Evolutionary conservation across 2,329 filamentous ascomycete species (phyloP), one percentile per base, ranked within the genome.

Genomic region (Colletotrichum limetticola): DNA sequence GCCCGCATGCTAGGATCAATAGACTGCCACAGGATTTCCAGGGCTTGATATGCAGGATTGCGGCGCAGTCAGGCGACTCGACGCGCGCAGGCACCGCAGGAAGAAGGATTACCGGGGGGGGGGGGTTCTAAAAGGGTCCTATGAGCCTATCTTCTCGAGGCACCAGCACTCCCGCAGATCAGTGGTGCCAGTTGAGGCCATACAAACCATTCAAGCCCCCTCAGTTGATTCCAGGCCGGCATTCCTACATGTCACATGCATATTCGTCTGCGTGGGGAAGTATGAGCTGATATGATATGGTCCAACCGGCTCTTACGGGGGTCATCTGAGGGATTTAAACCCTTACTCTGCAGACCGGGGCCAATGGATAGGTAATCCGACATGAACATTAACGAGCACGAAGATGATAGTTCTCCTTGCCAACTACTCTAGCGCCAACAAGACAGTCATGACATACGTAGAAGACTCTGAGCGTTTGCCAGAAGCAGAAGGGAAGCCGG

Each of bases 301-400:
- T 16, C 26, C 57, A 61, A 9, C 49, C 68, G 22, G 63, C 60
- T 24, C n/a, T n/a, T 26, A 61, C 56, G 63, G 42, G 57, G 57
- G 57, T 53, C 64, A 35, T 32, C 11, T 71, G 68, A 68, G 68
- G 68, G 26, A 71, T 71, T 71, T 68, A 62, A 53, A 60, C 24
- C n/a, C 19, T 22, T 26, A 49, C 35, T 30, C 19, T 16, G 9
- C n/a, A 35, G 42, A n/a, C 42, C 19, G 42, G 42, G n/a, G 5
- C 52, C 66, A 49, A 37, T 37, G 55, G 59, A 46, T 46, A 22
- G 24, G 32, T 19, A 30, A 63, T 24, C 55, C 64, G 19, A 14
- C 26, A 7, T 24, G 32, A 28, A 28, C 35, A 22, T 9, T 5
- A 53, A 11, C 28, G 19, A 49, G 19, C 42, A 49, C 42, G 19